A percentile compares a stretch with the other conserved stretches of the same genome.
phyloP scores from a whole-genome alignment of 2,329 filamentous ascomycete genomes.

The Clonostachys sp. region DNA sequence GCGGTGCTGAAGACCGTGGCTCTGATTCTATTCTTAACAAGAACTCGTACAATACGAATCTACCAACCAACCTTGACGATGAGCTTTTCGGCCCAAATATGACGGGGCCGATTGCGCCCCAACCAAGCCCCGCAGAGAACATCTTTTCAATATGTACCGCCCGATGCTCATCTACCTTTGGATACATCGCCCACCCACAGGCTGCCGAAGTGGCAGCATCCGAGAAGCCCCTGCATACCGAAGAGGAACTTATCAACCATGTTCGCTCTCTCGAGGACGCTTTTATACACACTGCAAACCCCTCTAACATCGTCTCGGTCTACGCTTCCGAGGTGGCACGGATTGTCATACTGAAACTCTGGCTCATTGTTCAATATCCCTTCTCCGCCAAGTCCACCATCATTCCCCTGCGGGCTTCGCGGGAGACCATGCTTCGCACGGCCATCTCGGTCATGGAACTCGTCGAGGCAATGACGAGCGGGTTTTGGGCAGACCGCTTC shows the following conservation, averaged over 20 bases:
- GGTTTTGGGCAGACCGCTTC: constrained; percentile 28
- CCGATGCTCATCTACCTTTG: constrained; percentile 29
- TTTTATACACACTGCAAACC: constrained; percentile 29
- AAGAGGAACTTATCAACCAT: constrained; percentile 32
- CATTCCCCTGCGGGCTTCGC: constrained; percentile 23
- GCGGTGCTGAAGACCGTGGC: constrained; percentile 49
- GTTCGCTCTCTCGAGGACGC: constrained; percentile 30
- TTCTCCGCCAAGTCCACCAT: constrained; percentile 23
- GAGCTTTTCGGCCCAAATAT: constrained; percentile 37
- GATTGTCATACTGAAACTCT: constrained; percentile 38
- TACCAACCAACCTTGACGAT: constrained; percentile 51
- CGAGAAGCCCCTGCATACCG: constrained; percentile 15
- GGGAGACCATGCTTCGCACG: constrained; percentile 37
- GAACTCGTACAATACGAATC: constrained; percentile 37
- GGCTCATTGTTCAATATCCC: constrained; percentile 40
- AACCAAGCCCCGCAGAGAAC: constrained; percentile 27
- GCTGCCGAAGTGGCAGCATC: constrained; percentile 7
- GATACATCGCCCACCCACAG: constrained; percentile 28
- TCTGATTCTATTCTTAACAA: constrained; percentile 34
- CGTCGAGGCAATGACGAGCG: constrained; percentile 20
- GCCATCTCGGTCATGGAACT: constrained; percentile 42
- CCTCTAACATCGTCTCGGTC: constrained; percentile 21
- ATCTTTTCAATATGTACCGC: constrained; percentile 33
- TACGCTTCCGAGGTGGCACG: constrained; percentile 33
- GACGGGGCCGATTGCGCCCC: constrained; percentile 21